phyloP scores from a whole-genome alignment of 2,329 filamentous ascomycete species.

The Epichloe bromicola region DNA sequence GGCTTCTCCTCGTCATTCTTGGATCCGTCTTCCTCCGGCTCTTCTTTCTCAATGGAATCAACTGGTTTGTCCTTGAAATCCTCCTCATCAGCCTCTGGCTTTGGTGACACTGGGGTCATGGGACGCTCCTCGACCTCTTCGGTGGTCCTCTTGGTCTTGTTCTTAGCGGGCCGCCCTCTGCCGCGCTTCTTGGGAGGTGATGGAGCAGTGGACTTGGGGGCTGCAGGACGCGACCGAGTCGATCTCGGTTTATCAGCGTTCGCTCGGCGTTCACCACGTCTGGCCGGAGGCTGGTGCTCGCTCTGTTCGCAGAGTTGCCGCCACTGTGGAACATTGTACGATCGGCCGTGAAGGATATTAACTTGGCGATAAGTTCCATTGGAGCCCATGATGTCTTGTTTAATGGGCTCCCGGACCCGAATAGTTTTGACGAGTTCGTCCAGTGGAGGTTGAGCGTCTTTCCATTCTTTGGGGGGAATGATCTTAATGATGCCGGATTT shows the following conservation, averaged over 20 bases:
- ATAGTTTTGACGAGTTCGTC: constrained; percentile 84
- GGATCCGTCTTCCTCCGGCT: constrained; percentile 25
- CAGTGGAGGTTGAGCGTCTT: constrained; percentile 60
- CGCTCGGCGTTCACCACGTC: constrained; percentile 66
- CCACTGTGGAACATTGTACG: constrained; percentile 96
- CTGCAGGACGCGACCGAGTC: constrained; percentile 25
- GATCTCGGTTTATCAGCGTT: constrained; percentile 41
- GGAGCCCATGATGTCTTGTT: constrained; percentile 93
- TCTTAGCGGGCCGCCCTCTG: constrained; percentile 26
- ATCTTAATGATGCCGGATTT: constrained; percentile 94
- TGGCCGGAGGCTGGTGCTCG: constrained; percentile 88
- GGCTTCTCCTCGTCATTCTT: constrained; percentile 32
- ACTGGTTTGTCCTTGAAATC: constrained; percentile 22
- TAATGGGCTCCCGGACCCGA: constrained; percentile 91
- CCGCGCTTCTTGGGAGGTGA: constrained; percentile 26
- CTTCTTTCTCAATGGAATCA: constrained; percentile 35
- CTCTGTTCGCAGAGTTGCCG: constrained; percentile 84
- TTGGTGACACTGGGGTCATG: constrained; percentile 46
- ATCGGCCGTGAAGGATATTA: constrained; percentile 90
- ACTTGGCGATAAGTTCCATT: constrained; percentile 93
- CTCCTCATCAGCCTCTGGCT: constrained; percentile 21
- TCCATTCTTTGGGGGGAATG: constrained; percentile 89
- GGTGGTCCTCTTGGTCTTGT: constrained; percentile 24
- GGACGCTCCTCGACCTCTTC: constrained; percentile 37
- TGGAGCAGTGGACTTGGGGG: constrained; percentile 18